These are phyloP conservation scores for Tuber aestivum DNA, from an alignment of 495 filamentous ascomycete species.

Conservation along the genomic window DNA sequence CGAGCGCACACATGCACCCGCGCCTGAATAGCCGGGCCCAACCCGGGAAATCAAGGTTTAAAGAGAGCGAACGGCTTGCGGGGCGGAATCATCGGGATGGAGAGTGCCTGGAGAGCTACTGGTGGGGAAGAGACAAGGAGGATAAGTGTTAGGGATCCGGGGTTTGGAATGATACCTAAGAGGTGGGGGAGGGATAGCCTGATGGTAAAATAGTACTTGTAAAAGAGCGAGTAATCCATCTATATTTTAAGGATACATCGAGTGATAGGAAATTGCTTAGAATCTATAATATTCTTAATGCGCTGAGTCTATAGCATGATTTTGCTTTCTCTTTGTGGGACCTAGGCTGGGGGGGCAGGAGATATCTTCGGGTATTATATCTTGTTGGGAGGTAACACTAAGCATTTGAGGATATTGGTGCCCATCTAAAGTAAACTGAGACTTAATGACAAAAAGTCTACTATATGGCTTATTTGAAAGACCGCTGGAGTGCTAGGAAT, in stretches of 20 bases:
- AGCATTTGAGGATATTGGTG: background rate
- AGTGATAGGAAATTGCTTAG: background rate
- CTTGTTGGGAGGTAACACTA: background rate
- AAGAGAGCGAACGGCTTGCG: background rate
- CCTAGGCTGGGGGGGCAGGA: background rate
- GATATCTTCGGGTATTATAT: background rate
- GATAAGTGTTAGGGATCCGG: background rate
- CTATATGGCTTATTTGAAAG: background rate
- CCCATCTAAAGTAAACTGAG: background rate
- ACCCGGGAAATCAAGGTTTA: background rate
- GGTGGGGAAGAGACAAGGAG: background rate
- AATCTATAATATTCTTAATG: background rate
- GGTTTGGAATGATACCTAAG: background rate
- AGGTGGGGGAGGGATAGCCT: background rate
- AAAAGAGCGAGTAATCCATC: background rate
- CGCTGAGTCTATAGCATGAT: background rate
- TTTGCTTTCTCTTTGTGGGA: background rate
- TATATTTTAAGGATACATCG: background rate
- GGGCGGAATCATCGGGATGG: background rate
- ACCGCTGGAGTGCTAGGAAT: background rate
- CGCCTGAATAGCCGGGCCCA: background rate
- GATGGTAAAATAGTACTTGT: background rate
- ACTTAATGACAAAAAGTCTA: background rate
- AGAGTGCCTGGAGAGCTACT: background rate
- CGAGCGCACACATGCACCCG: background rate